Conservation (phyloP, 2,329 filamentous ascomycete genomes). For the Fusarium anthophilum region DNA sequence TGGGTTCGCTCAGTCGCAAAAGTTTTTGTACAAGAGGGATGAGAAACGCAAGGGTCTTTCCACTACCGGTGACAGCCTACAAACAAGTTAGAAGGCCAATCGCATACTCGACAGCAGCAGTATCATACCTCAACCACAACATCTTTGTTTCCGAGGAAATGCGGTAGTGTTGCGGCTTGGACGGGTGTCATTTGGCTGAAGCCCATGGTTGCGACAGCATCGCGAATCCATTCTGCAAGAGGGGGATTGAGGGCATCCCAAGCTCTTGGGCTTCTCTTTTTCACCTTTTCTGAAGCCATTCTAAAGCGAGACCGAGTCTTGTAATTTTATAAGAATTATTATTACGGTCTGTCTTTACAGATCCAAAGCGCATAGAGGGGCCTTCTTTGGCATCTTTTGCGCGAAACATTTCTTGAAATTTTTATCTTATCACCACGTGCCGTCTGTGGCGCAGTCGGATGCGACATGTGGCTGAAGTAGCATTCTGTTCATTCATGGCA, state of each 20-base stretch:
- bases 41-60: constrained; percentile 88
- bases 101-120: rapidly evolving
- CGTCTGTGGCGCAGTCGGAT: background rate
- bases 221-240: constrained; percentile 77
- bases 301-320: background rate
- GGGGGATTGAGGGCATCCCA: constrained; percentile 53
- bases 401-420: constrained; percentile 44
- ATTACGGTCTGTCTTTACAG: constrained; percentile 4
- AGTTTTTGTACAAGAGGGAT: constrained; percentile 86
- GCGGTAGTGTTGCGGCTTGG: constrained; percentile 89
- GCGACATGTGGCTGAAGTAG: background rate
- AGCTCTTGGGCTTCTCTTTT: constrained; percentile 59
- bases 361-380: constrained; percentile 31
- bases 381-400: constrained; percentile 19
- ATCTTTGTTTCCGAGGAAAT: constrained; percentile 90
- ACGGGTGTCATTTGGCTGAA: constrained; percentile 91
- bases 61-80: constrained; percentile 86
- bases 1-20: constrained; percentile 79
- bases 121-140: constrained; percentile 80
- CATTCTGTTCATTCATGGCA: background rate
- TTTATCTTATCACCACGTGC: constrained; percentile 48
- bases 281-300: constrained; percentile 48
- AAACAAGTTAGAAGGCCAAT: background rate
- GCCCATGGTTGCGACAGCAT: constrained; percentile 84
- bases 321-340: background rate